Evolutionary conservation across 2,329 filamentous ascomycete species (phyloP), one percentile per base, ranked within the genome.

Genomic region (Colletotrichum melonis): DNA sequence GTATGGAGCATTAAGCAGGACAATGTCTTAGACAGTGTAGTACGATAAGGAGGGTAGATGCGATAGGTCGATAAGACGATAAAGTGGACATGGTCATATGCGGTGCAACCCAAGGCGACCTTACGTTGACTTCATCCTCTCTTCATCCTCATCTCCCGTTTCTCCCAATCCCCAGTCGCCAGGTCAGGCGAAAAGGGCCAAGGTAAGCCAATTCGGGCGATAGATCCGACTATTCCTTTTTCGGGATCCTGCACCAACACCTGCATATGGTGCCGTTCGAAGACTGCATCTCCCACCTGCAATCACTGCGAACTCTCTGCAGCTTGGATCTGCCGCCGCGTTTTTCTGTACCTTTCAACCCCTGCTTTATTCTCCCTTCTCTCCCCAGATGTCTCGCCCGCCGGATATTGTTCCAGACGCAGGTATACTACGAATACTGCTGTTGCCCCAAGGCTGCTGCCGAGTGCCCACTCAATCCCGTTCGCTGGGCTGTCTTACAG

Each of bases 211-310:
- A 69, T 58, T 69, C 69, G 59, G 66, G 69, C 38, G 52, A 69
- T 49, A 28, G 28, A 70, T 56, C n/a, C 59, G 55, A 70, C 67
- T n/a, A 56, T 70, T 62, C 67, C 60, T 60, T 56, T 73, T 73
- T 56, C 55, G 59, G 55, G 32, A 16, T 56, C n/a, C 54, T 30
- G 49, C 32, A 30, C 24, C 49, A 55, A 14, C 30, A 42, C 30
- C 30, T 66, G 49, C 62, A 64, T 54, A 16, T 64, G 49, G 49
- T 38, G 62, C 28, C 63, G 28, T 66, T 52, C 54, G 24, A 64
- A 30, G 62, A 14, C 19, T 64, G 49, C 49, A 19, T 46, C 16
- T 63, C 24, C 54, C 32, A 42, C 35, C 46, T 19, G 62, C 62
- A 38, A 56, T 56, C 54, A 56, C 26, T 56, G 22, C 54, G 26